Evolutionary conservation across 73 alveolate genomes (phyloP).

Genomic region (Symbiodinium natans): DNA sequence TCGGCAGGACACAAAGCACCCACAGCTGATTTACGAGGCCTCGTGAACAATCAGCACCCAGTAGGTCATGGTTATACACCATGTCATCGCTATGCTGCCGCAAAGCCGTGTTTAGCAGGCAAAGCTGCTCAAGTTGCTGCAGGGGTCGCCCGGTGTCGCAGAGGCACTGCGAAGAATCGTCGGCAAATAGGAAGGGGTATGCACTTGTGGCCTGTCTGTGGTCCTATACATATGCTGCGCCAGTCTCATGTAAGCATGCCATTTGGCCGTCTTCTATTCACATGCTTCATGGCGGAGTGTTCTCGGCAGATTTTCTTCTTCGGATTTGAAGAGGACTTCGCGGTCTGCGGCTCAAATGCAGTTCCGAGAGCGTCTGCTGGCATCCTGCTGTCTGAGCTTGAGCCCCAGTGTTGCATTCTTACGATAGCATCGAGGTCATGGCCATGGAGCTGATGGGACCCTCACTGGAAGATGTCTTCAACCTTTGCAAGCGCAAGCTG

Average conservation of each 20-base stretch:
- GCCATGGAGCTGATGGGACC: slow-evolving; percentile 99
- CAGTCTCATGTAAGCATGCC: too few relatives aligned
- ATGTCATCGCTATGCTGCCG: too few relatives aligned
- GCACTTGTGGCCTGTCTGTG: too few relatives aligned
- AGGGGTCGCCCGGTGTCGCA: slow-evolving; percentile 93
- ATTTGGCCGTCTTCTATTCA: too few relatives aligned
- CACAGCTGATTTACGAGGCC: slow-evolving; percentile 94
- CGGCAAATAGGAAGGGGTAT: neutral
- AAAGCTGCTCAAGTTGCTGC: slow-evolving; percentile 95
- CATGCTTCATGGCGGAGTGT: too few relatives aligned
- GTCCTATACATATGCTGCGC: too few relatives aligned
- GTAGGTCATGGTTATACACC: too few relatives aligned
- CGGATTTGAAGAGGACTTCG: slow-evolving; percentile 45
- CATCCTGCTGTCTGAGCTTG: too few relatives aligned
- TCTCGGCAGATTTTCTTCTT: slow-evolving; percentile 35
- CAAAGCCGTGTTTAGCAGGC: too few relatives aligned
- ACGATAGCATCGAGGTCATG: slow-evolving; percentile 95
- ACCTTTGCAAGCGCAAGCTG: slow-evolving; percentile 96
- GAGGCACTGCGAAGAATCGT: slow-evolving; percentile 11
- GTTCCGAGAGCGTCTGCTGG: too few relatives aligned
- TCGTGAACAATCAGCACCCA: neutral
- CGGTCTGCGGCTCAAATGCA: neutral
- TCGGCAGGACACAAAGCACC: slow-evolving; percentile 91
- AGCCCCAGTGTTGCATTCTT: too few relatives aligned
- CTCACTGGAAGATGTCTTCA: slow-evolving; percentile 98